Conservation (phyloP, 441 rosid species). For the Croton laevigatus region DNA sequence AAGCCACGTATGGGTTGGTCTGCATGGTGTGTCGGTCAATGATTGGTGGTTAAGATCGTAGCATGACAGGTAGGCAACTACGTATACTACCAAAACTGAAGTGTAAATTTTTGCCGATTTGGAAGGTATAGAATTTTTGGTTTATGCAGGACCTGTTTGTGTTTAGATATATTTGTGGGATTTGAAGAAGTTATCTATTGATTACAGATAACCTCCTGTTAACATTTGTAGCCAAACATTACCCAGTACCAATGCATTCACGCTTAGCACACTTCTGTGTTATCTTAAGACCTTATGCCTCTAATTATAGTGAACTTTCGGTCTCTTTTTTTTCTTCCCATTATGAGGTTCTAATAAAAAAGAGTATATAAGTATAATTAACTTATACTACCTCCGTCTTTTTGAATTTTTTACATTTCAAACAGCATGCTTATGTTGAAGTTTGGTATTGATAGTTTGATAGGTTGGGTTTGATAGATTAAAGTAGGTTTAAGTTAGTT, state of each 20-base stretch:
- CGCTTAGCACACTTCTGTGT: slow-evolving; percentile 4
- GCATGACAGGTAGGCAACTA: slow-evolving; percentile 17
- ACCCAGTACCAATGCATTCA: background rate
- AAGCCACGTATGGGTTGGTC: background rate
- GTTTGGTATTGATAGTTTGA: too few species aligned
- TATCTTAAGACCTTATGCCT: background rate
- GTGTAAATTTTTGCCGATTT: slow-evolving; percentile 23
- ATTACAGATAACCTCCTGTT: too few species aligned
- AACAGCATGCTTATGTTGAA: too few species aligned
- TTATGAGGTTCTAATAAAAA: too few species aligned
- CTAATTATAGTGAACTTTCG: background rate
- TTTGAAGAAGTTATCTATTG: background rate
- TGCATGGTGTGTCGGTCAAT: background rate
- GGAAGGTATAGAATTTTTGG: slow-evolving; percentile 21
- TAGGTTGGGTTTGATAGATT: too few species aligned
- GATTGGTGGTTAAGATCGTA: slow-evolving; percentile 23
- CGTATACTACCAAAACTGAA: too few species aligned
- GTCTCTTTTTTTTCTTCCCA: too few species aligned
- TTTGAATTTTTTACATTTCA: too few species aligned
- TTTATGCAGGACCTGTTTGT: slow-evolving; percentile 22
- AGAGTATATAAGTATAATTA: too few species aligned
- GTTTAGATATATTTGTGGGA: slow-evolving; percentile 15
- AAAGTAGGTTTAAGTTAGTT: too few species aligned
- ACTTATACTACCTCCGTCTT: too few species aligned
- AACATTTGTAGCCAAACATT: background rate